These are phyloP conservation scores for Ambrosia hybrid DNA, from an alignment of 140 eudicot species.

Conservation along the genomic window DNA sequence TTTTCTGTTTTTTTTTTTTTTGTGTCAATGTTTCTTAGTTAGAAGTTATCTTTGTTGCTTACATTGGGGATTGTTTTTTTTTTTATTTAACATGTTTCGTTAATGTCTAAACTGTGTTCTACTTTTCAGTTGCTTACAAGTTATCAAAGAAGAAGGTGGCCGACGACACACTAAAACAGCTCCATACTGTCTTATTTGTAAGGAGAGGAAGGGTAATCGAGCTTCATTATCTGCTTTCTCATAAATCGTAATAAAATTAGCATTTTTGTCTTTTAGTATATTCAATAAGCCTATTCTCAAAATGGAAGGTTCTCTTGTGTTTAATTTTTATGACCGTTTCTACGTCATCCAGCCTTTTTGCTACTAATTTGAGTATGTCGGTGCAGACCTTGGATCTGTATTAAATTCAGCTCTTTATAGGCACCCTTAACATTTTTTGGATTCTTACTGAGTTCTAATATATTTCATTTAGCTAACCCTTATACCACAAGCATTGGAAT, in stretches of 20 bases:
- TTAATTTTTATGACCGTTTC: background rate
- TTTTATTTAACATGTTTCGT: background rate
- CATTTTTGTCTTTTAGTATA: conserved; percentile 12
- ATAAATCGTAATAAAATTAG: background rate
- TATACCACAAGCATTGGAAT: background rate
- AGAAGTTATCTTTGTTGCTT: background rate
- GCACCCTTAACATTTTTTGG: too few relatives aligned
- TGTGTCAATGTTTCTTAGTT: background rate
- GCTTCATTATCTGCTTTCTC: conserved; percentile 14
- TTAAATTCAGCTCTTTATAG: background rate
- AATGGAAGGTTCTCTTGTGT: conserved; percentile 1
- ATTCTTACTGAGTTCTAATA: background rate
- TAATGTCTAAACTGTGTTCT: conserved; percentile 16
- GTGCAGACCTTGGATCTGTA: conserved; percentile 13
- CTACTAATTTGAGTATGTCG: background rate
- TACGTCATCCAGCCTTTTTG: background rate
- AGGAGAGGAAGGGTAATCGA: conserved; percentile 89
- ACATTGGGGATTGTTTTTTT: background rate
- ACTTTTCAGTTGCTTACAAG: conserved; percentile 78
- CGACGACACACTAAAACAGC: conserved; percentile 74
- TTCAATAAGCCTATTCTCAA: conserved; percentile 4
- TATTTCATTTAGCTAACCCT: background rate
- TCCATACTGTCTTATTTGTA: conserved; percentile 74
- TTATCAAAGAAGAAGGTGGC: conserved; percentile 66
- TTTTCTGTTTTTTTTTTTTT: background rate